phyloP scores from a whole-genome alignment of 1,139 yeast genomes.

The Pichia sp. region DNA sequence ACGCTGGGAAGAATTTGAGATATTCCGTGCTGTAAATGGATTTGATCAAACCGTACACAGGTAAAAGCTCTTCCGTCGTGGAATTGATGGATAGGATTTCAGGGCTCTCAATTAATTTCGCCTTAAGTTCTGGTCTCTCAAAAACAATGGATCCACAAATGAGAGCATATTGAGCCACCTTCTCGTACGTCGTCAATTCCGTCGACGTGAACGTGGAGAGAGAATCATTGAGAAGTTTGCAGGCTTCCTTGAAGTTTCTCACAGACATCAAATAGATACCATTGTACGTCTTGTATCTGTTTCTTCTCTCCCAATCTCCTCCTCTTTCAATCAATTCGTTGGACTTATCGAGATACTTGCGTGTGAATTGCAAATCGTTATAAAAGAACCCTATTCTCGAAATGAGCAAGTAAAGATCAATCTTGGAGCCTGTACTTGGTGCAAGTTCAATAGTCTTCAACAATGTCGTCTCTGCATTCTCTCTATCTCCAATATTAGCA shows the following conservation, averaged over 20 bases:
- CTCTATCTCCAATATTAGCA: conserved; percentile 73
- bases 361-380: conserved; percentile 65
- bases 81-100: conserved; percentile 81
- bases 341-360: conserved; percentile 68
- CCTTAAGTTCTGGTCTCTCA: conserved; percentile 78
- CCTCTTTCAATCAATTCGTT: conserved; percentile 83
- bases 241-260: conserved; percentile 79
- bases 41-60: conserved; percentile 77
- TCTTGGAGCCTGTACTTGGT: conserved; percentile 83
- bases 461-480: conserved; percentile 65
- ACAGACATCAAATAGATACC: conserved; percentile 83
- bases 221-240: conserved; percentile 78
- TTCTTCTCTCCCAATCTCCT: conserved; percentile 99
- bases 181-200: conserved; percentile 84
- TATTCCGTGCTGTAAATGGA: conserved; percentile 88
- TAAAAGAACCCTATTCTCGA: conserved; percentile 84
- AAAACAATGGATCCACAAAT: conserved; percentile 79
- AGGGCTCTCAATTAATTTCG: conserved; percentile 86
- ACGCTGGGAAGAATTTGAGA: conserved; percentile 66
- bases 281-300: conserved; percentile 83
- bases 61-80: conserved; percentile 65
- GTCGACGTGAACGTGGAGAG: conserved; percentile 95
- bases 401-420: conserved; percentile 75
- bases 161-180: conserved; percentile 82
- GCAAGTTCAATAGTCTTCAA: conserved; percentile 73